Base-by-base conservation (phyloP, 345 rosid genomes). In the Salix koriyanagi region DNA sequence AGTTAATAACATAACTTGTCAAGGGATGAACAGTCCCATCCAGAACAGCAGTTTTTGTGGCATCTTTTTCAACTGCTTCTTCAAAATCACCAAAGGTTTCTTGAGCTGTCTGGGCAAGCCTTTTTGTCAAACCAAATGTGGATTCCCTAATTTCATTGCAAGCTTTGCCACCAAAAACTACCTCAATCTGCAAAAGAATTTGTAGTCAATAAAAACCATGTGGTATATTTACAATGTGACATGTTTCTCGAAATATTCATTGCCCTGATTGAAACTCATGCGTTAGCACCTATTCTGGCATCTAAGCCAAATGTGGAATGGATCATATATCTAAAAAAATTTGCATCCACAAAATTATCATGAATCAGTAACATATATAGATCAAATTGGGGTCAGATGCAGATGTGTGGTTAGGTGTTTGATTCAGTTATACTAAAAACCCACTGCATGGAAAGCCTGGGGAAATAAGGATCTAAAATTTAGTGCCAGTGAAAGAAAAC, bases 1-100 rank as follows among this genome's bases (percentile, higher is more conserved):
- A 93, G 86, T 96, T 96, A 77, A 96, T 93, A 84, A 96, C 99
- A 78, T 96, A 96, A 89, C 98, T 96, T 34, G 99, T 96, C 85
- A 96, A 77, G 50, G 99, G 99, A 83, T 96, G 98, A 69, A 96
- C 99, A 66, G 98, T 96, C 71, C 99, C 99, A 83, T 96, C 99
- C 56, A 79, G 77, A 50, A 93, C 99, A 69, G 92, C 93, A 18
- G 94, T 96, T 84, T 91, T 93, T 73, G 99, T 93, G 11, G 99
- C 94, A 86, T 96, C 99, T 81, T 92, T 96, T 80, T 93, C 99
- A 82, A 96, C 98, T 25, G 96, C 98, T 85, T 92, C 98, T 88
- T 91, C 97, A 62, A 96, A 96, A 92, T 93, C 99, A 80, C 99
- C 97, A 76, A 93, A 93, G 77, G 99, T 93, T 69, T 93, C 97